Base-by-base conservation (phyloP, 306 rosid genomes). In the Cucumis hystrix region DNA sequence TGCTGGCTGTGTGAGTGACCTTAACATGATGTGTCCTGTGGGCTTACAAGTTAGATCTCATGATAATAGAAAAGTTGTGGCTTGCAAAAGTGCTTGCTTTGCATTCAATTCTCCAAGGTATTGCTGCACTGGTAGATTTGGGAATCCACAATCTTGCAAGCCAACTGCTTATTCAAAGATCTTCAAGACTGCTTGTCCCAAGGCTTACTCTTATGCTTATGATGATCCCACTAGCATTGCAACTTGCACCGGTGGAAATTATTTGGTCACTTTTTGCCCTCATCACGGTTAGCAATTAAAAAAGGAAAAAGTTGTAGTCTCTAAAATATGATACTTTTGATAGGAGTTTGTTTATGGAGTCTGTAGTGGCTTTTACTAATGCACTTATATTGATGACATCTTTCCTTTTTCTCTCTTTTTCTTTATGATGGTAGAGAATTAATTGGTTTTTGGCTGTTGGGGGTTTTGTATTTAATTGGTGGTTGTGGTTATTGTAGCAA, bases 191-290 rank as follows among this genome's bases (percentile, higher is more conserved):
- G 98, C 98, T 1, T 95, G 98, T 77, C 98, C 98, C 0, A 95
- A 85, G 74, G 97, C 97, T 23, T 90, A 95, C 39, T 92, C 97
- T 11, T 95, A 92, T 70, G 98, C 98, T 55, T 95, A 95, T 3
- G 98, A 95, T 74, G 98, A 95, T 83, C 98, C 98, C 4, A 95
- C 97, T 18, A 95, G 98, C 79, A 89, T 95, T 54, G 87, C 93
- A 4, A 95, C 98, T 12, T 95, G 98, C 62, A 87, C 95, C 5
- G 80, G 83, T 2, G 96, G 97, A 1, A 92, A 75, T 82, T 95
- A 92, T 61, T 39, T 90, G 74, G 75, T 95, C 79, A 92, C 98
- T 58, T 95, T 95, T 85, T 95, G 98, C 80, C 90, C 98, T 40
- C 89, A 13, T 76, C 91, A 20, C 41, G 86, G 76, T 81, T 88